phyloP scores from a whole-genome alignment of 345 rosid species.

The Camelina hispida region DNA sequence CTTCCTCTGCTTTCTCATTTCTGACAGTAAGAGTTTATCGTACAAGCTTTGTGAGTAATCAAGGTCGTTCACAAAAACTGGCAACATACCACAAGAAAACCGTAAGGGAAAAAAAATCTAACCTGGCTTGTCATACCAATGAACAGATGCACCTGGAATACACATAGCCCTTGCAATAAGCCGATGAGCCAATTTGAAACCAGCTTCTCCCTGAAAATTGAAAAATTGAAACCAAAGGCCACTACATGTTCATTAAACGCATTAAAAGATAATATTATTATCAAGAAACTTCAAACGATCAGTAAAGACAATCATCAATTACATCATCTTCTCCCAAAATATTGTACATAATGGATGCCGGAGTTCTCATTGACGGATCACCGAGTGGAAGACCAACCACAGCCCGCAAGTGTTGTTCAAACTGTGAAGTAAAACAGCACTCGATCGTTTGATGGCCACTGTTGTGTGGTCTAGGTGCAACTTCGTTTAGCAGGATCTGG shows the following conservation, averaged over 20 bases:
- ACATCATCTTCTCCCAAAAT: slow-evolving; percentile 95
- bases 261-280: background rate
- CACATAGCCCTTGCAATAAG: slow-evolving; percentile 69
- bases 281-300: slow-evolving; percentile 10
- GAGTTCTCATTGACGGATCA: slow-evolving; percentile 96
- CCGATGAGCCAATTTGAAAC: slow-evolving; percentile 69
- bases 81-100: slow-evolving; percentile 16
- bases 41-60: slow-evolving; percentile 7
- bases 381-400: slow-evolving; percentile 95
- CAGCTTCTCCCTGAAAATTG: slow-evolving; percentile 73
- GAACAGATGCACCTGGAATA: slow-evolving; percentile 77
- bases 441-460: slow-evolving; percentile 99
- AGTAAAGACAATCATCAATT: background rate
- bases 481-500: slow-evolving; percentile 91
- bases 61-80: background rate
- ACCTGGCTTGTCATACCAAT: slow-evolving; percentile 99
- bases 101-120: slow-evolving; percentile 26
- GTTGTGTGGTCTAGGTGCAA: slow-evolving; percentile 97
- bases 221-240: slow-evolving; percentile 13
- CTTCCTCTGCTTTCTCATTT: slow-evolving; percentile 92
- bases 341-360: slow-evolving; percentile 88
- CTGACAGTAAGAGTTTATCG: slow-evolving; percentile 40
- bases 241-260: slow-evolving; percentile 3
- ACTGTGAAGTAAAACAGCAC: slow-evolving; percentile 93
- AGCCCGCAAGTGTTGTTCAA: slow-evolving; percentile 90